These are phyloP conservation scores for Annona squamosa DNA, from an alignment of 164 flowering plant species.

Conservation along the genomic window DNA sequence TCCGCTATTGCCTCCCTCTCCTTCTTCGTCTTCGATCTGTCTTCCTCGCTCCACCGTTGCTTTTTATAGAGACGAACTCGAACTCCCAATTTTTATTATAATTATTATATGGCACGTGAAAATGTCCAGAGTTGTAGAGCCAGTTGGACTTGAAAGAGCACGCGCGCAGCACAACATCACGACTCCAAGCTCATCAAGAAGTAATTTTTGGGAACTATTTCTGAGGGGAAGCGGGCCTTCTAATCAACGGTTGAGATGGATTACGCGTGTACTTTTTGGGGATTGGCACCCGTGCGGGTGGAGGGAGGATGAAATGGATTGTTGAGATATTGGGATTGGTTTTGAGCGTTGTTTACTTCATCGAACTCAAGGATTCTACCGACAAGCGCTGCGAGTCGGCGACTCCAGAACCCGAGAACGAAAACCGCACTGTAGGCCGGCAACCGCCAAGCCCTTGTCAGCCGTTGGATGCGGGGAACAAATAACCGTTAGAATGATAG, in stretches of 20 bases:
- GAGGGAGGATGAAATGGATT: not conserved
- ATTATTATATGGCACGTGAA: not conserved
- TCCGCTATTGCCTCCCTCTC: not conserved
- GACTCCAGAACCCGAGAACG: constrained; percentile 7
- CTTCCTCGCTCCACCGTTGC: not conserved
- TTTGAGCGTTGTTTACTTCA: not conserved
- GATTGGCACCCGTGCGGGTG: not conserved
- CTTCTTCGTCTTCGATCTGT: not conserved
- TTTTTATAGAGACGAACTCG: not conserved
- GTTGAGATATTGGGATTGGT: constrained; percentile 1
- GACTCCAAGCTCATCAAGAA: not conserved
- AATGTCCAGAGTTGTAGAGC: not conserved
- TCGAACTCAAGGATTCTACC: not conserved
- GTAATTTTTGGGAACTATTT: too few relatives aligned
- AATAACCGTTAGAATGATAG: constrained; percentile 23
- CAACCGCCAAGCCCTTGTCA: constrained; percentile 34
- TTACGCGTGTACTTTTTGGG: not conserved
- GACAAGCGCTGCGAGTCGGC: constrained; percentile 6
- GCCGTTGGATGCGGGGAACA: constrained; percentile 34
- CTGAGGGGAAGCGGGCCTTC: not conserved
- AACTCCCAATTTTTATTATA: not conserved
- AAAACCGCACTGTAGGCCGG: constrained; percentile 41
- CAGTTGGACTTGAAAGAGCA: not conserved
- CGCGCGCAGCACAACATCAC: not conserved
- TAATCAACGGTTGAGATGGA: not conserved